phyloP scores from a whole-genome alignment of 2,329 filamentous ascomycete genomes.

The Lachnellula hyalina region DNA sequence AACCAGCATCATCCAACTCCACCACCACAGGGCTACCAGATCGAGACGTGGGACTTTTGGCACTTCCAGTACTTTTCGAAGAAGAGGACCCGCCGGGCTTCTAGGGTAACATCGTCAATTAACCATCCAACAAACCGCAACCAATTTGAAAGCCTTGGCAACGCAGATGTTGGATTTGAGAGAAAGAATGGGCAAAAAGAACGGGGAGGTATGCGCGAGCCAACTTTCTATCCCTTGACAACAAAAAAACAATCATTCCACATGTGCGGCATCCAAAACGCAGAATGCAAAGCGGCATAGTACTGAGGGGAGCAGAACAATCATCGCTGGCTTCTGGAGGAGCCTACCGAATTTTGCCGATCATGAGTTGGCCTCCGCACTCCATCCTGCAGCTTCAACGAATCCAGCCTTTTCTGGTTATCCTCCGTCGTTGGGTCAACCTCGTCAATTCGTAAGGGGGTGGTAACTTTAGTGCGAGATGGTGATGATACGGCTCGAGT shows the following conservation, averaged over 20 bases:
- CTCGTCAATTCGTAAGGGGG: conserved; percentile 60
- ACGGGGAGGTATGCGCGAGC: conserved; percentile 24
- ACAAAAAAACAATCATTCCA: conserved; percentile 12
- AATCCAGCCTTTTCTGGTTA: conserved; percentile 81
- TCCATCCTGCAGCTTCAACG: conserved; percentile 81
- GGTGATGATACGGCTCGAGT: conserved; percentile 33
- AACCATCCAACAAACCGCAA: too few relatives aligned
- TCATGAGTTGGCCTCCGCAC: conserved; percentile 52
- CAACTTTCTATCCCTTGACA: conserved; percentile 21
- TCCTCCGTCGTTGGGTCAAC: conserved; percentile 75
- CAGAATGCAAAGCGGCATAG: conserved; percentile 27
- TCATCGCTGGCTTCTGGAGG: conserved; percentile 35
- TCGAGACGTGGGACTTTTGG: conserved; percentile 10
- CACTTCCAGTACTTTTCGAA: conserved; percentile 7
- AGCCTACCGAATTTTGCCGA: conserved; percentile 53
- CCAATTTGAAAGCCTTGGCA: too few relatives aligned
- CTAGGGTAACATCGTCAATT: conserved; percentile 4
- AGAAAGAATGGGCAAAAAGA: conserved; percentile 14
- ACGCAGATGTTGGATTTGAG: background rate
- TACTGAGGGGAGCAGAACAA: conserved; percentile 13
- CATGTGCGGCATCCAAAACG: conserved; percentile 19
- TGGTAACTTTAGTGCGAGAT: conserved; percentile 36
- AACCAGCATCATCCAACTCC: conserved; percentile 4
- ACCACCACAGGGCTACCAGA: conserved; percentile 1
- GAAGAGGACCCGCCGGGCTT: conserved; percentile 13